Base-by-base conservation (phyloP, 768 basidiomycete genomes). In the Auricularia cornea region DNA sequence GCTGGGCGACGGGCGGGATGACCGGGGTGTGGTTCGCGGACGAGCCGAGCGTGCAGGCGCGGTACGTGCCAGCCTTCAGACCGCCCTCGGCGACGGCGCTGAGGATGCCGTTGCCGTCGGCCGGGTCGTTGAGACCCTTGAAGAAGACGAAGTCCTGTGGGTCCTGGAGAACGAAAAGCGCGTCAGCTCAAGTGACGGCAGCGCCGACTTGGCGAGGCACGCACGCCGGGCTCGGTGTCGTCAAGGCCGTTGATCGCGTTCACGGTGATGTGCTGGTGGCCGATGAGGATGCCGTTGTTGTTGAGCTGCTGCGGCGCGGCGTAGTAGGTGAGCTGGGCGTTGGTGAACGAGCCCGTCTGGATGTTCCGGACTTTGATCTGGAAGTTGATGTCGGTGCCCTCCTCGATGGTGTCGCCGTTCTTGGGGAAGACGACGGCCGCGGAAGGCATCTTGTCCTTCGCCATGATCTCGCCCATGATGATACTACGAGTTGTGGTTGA, bases 111-210 rank as follows among this genome's bases (percentile, higher is more conserved):
- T 59, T 59, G 1, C 29, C 62, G 52, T 40, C 52, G 12, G 54
- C 56, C 2, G 62, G 30, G 33, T 56, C 59, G 56, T 40, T 68
- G 48, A 62, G 59, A 56, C 70, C 74, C 64, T 74, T 73, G 83
- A 87, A 87, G 73, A 87, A 85, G 2, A 77, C 76, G 67, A 86
- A 87, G 52, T 74, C 73, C 59, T 73, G 77, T n/a, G 83, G 80
- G 70, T 87, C 73, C 35, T 38, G 35, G 10, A 69, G 62, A 76
- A 66, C 48, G 72, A 71, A 62, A 75, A 69, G 64, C 35, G 35
- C 35, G 35, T 14, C 35, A 10, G 35, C 10, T 38, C 10, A 2
- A 38, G 8, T 1, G 35, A 38, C 2, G 8, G 35, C 35, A 38
- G 35, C n/a, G n/a, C n/a, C n/a, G n/a, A n/a, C n/a, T n/a, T n/a